Evolutionary conservation across 2,329 filamentous ascomycete species (phyloP).

Genomic region (Aureobasidium musti): DNA sequence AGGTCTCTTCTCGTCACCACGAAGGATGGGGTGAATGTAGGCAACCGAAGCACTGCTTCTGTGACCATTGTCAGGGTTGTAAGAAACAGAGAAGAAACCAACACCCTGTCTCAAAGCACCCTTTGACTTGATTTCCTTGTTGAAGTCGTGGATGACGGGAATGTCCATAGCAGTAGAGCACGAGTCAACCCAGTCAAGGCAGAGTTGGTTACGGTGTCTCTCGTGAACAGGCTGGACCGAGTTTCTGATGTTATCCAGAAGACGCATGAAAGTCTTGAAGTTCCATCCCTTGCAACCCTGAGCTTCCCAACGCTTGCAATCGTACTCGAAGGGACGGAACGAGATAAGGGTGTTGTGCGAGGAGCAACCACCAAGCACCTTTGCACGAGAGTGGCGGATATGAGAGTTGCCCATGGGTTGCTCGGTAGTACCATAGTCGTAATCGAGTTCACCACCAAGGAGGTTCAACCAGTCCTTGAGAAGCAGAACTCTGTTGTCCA

Average conservation of each 20-base stretch:
- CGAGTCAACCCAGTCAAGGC: constrained; percentile 83
- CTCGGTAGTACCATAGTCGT: constrained; percentile 85
- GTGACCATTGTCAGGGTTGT: constrained; percentile 84
- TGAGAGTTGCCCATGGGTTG: constrained; percentile 90
- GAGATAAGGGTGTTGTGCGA: constrained; percentile 94
- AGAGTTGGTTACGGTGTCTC: constrained; percentile 84
- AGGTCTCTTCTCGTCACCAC: constrained; percentile 75
- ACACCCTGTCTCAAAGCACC: constrained; percentile 74
- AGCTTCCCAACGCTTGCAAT: constrained; percentile 79
- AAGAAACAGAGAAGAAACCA: constrained; percentile 87
- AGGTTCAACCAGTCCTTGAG: constrained; percentile 84
- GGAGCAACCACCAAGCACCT: constrained; percentile 89
- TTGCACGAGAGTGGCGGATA: constrained; percentile 88
- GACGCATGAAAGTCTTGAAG: constrained; percentile 79
- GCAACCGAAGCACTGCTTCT: constrained; percentile 86
- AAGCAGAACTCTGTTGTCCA: constrained; percentile 82
- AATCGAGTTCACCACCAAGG: constrained; percentile 84
- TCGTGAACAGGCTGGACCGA: constrained; percentile 86
- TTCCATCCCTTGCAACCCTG: constrained; percentile 83
- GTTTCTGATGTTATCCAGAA: constrained; percentile 82
- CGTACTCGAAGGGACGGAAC: constrained; percentile 87
- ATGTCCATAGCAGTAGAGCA: constrained; percentile 78
- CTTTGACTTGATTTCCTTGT: constrained; percentile 73
- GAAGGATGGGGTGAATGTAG: constrained; percentile 88
- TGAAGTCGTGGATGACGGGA: constrained; percentile 82